Evolutionary conservation across 2,329 filamentous ascomycete species (phyloP).

Genomic region (Cryoendolithus antarcticus): DNA sequence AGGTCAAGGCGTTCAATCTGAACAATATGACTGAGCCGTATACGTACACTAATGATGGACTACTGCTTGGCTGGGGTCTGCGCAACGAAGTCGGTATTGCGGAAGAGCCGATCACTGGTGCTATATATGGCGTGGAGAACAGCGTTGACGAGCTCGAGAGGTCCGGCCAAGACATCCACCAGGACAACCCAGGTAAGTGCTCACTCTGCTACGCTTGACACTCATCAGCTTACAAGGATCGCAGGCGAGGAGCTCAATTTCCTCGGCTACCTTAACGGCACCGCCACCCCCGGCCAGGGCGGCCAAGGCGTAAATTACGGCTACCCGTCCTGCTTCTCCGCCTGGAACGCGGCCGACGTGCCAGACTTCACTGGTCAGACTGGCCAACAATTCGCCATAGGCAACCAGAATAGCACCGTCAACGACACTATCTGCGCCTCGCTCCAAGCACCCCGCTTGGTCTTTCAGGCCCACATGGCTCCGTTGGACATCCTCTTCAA

Average conservation of each 20-base stretch:
- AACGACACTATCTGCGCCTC: slow-evolving; percentile 36
- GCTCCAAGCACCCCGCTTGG: slow-evolving; percentile 38
- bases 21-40: slow-evolving; percentile 24
- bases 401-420: slow-evolving; percentile 29
- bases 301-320: slow-evolving; percentile 48
- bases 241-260: slow-evolving; percentile 57
- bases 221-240: too few relatives aligned
- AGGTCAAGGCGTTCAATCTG: slow-evolving; percentile 52
- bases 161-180: slow-evolving; percentile 27
- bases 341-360: slow-evolving; percentile 46
- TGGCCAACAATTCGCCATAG: slow-evolving; percentile 40
- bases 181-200: slow-evolving; percentile 2
- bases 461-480: slow-evolving; percentile 55
- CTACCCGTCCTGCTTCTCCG: slow-evolving; percentile 57
- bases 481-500: slow-evolving; percentile 62
- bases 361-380: slow-evolving; percentile 35
- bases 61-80: slow-evolving; percentile 52
- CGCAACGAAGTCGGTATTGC: slow-evolving; percentile 60
- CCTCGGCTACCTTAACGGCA: slow-evolving; percentile 49
- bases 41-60: slow-evolving; percentile 39
- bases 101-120: slow-evolving; percentile 44
- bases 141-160: slow-evolving; percentile 48
- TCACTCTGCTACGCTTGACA: too few relatives aligned
- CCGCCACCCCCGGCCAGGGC: slow-evolving; percentile 17
- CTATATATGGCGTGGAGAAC: slow-evolving; percentile 53